phyloP scores from a whole-genome alignment of 352 stramenopile species.

The Globisporangium carolinianum region DNA sequence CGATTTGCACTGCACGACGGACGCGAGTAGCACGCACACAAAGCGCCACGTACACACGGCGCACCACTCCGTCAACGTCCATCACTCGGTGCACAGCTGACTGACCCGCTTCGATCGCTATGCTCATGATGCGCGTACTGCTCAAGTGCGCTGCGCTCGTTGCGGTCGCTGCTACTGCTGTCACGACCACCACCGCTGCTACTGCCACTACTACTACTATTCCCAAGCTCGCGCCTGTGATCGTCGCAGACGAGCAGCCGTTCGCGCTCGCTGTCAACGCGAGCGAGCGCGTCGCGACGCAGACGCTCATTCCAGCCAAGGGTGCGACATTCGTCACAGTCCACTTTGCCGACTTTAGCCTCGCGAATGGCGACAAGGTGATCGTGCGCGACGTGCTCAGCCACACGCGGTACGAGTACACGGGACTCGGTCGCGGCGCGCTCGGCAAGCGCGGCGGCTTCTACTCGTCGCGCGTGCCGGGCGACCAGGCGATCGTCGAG shows the following conservation, averaged over 20 bases:
- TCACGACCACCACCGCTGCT: not conserved
- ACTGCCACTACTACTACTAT: not conserved
- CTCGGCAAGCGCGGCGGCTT: slow-evolving; percentile 27
- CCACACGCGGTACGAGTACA: slow-evolving; percentile 18
- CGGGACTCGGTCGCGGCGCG: slow-evolving; percentile 19
- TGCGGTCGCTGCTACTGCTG: not conserved
- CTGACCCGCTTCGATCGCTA: not conserved
- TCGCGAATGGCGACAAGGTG: slow-evolving; percentile 23
- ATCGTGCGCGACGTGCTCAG: slow-evolving; percentile 15
- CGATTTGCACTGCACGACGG: not conserved
- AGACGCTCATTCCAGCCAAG: slow-evolving; percentile 13
- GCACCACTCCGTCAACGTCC: not conserved
- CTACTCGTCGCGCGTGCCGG: slow-evolving; percentile 18
- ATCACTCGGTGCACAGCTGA: not conserved
- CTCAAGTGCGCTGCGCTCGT: slow-evolving; percentile 2
- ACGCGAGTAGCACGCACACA: not conserved
- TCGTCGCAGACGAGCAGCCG: slow-evolving; percentile 17
- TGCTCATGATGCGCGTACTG: not conserved
- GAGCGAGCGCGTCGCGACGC: slow-evolving; percentile 9
- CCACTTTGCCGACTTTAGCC: slow-evolving; percentile 32
- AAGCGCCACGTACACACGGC: not conserved
- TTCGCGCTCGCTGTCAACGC: slow-evolving; percentile 20
- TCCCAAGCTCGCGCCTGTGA: slow-evolving; percentile 5
- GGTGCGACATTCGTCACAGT: slow-evolving; percentile 30
- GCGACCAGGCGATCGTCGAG: slow-evolving; percentile 20